Evolutionary conservation across 331 rosid species (phyloP), one percentile per base, ranked within the genome.

Genomic region (Ulmus americana): DNA sequence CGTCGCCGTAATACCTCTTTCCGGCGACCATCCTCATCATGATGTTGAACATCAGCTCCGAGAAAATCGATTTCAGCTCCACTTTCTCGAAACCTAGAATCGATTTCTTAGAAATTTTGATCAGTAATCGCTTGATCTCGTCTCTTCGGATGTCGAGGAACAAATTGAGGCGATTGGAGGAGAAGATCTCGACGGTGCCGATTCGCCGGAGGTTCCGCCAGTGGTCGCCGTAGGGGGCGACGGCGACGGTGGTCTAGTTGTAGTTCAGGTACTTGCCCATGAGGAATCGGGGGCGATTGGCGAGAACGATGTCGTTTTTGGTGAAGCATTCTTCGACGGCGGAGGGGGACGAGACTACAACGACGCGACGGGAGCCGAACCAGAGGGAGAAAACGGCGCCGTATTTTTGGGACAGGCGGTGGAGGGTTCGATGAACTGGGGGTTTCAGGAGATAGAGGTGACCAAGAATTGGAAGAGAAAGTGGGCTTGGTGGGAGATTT

Each of bases 191-290:
- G 35, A 44, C 5, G 65, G 72, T 22, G 6, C 47, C 65, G 4
- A 56, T 57, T 64, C 72, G 64, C 57, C 72, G 65, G 46, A 68
- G 64, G 57, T 68, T 68, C 48, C 72, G 48, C 64, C 72, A 68
- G 57, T 57, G 73, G 53, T 58, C 73, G 48, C 73, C 73, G 41
- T 68, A 68, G 2, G 65, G 73, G 39, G 73, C n/a, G 7, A 8
- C 15, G n/a, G 0, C 11, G 14, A 15, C 1, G 56, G 58, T 57
- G 57, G 73, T 46, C 58, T 68, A n/a, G 73, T 47, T 58, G 73
- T 68, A 68, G 65, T 12, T 41, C 1, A 68, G 6, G 58, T 56
- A 40, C 45, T 57, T 45, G 15, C 48, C 40, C 7, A 57, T 0
- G 56, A 68, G 55, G 35, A 68, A 13, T 8, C 14, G 64, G 5